Percentiles rank a stretch among this genome's conserved stretches.
phyloP scores from a whole-genome alignment of 2,329 filamentous ascomycete genomes.

The Botryotinia convoluta region DNA sequence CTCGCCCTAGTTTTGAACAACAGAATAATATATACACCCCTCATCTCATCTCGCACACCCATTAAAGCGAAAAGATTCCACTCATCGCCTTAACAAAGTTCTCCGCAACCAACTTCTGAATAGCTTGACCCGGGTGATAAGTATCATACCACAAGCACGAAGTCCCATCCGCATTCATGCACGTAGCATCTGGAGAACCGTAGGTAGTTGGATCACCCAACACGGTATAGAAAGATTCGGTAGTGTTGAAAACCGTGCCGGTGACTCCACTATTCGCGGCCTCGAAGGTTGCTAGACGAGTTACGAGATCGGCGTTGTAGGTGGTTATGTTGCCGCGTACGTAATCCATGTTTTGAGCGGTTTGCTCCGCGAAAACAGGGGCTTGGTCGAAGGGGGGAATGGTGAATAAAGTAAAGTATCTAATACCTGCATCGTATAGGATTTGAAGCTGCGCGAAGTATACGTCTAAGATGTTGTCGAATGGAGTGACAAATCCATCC shows the following conservation, averaged over 20 bases:
- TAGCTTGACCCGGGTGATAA: constrained; percentile 15
- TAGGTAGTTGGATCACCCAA: neutral
- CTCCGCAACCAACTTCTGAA: constrained; percentile 12
- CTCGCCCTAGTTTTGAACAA: no score
- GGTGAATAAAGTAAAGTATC: constrained; percentile 4
- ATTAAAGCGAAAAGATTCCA: neutral
- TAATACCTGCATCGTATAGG: constrained; percentile 3
- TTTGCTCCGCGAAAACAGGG: neutral
- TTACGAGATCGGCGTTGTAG: neutral
- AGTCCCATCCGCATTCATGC: constrained; percentile 8
- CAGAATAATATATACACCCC: neutral
- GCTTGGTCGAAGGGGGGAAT: constrained; percentile 16
- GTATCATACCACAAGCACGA: constrained; percentile 17
- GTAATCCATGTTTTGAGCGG: neutral
- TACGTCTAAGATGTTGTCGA: neutral
- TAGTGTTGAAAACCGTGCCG: constrained; percentile 5
- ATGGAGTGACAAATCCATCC: constrained; percentile 8
- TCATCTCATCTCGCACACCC: neutral
- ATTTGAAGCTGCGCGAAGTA: neutral
- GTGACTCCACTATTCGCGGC: neutral
- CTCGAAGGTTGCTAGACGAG: neutral
- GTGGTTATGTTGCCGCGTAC: constrained; percentile 7
- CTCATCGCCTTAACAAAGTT: constrained; percentile 11
- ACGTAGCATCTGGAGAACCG: neutral
- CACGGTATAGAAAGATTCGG: neutral